Conservation (phyloP, 768 basidiomycete genomes). For the Lyophyllum semitale region DNA sequence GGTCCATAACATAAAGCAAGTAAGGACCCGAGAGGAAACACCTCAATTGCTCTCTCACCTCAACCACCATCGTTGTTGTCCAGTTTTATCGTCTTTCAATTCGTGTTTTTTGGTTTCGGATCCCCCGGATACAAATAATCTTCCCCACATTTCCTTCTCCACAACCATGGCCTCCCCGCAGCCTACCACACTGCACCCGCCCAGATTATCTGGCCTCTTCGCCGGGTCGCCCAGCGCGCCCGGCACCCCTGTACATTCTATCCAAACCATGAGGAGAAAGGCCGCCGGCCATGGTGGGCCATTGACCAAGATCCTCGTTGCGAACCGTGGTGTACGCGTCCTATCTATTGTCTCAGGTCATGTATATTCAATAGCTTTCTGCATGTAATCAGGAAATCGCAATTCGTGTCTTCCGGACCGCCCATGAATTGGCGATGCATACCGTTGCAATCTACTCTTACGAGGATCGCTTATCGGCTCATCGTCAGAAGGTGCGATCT, state of each 20-base stretch:
- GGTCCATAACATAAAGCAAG: neutral
- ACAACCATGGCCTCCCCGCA: conserved; percentile 44
- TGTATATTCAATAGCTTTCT: conserved; percentile 9
- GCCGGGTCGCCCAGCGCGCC: conserved; percentile 75
- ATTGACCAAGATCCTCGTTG: conserved; percentile 88
- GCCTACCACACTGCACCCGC: conserved; percentile 59
- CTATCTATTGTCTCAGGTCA: conserved; percentile 7
- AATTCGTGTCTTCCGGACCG: conserved; percentile 96
- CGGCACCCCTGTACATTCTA: conserved; percentile 86
- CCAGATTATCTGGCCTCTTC: conserved; percentile 73
- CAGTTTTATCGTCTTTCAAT: conserved; percentile 4
- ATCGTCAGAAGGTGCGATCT: conserved; percentile 85
- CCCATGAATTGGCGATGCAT: conserved; percentile 98
- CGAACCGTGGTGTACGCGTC: conserved; percentile 81
- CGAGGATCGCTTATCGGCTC: conserved; percentile 95
- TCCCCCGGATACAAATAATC: conserved; percentile 12
- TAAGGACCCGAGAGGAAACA: neutral
- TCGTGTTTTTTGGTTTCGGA: conserved; percentile 5
- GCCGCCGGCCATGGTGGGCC: conserved; percentile 89
- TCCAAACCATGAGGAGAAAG: conserved; percentile 89
- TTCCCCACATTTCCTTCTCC: conserved; percentile 7
- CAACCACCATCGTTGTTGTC: neutral
- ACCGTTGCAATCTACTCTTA: conserved; percentile 98
- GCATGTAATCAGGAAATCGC: conserved; percentile 84
- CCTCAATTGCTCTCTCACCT: neutral